Base-by-base conservation (phyloP, 2,329 filamentous ascomycete genomes). In the Penicillium nordicum region DNA sequence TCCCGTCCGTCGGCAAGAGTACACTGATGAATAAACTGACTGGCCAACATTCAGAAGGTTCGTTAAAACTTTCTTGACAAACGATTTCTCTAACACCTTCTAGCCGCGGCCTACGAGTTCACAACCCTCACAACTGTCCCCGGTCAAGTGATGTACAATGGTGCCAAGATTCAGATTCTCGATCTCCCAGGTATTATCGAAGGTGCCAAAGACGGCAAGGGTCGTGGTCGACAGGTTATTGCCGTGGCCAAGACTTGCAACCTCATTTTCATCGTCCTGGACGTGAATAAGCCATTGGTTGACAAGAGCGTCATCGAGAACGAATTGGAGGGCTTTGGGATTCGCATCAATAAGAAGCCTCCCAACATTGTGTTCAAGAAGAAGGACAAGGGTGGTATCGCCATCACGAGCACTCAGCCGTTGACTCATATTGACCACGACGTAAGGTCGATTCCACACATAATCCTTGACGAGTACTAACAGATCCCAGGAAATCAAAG, bases 341-440 rank as follows among this genome's bases (percentile, higher is more conserved):
- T 99, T 72, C 85, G 94, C 55, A 93, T 97, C 80, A 99, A 99
- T 82, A 99, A 97, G 80, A 79, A 86, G 67, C 94, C 94, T 27
- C 94, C 94, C 40, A 99, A 99, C 74, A 99, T 99, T 69, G 90
- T 94, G n/a, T 96, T 97, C 82, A 95, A 88, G 79, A 99, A 99
- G 82, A 99, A 99, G 82, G 94, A 99, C 77, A 97, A 97, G 79
- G 94, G 94, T 66, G 94, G 94, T 36, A 86, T 99, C 71, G 92
- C 90, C 70, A 94, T 99, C 71, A 96, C 92, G n/a, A 94, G 86
- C 76, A 99, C 94, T 2, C 88, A 94, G 43, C 91, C 92, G 5
- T 80, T 99, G 65, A 88, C 88, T 25, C 91, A 99, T 76, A 96
- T 99, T 69, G 90, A 94, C 73, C 83, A 92, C 65, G 94, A 96